A percentile compares a stretch with the other conserved stretches of the same genome.
Evolutionary conservation across 192 early-diverging fungal species (phyloP).

Genomic region (Coemansia javaensis): DNA sequence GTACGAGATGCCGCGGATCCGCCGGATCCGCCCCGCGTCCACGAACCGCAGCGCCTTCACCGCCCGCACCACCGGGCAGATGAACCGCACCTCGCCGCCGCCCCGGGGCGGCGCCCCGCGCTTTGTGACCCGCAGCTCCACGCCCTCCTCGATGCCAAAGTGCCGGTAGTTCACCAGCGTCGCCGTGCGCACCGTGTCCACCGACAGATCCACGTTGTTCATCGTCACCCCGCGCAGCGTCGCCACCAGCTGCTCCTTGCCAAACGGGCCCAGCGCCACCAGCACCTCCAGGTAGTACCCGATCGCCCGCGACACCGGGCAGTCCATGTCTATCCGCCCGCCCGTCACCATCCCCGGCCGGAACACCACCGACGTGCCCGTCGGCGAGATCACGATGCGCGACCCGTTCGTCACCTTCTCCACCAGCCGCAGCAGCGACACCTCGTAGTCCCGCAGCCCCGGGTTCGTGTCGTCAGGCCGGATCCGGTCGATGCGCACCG

Average conservation of each 20-base stretch:
- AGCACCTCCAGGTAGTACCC: slow-evolving; percentile 94
- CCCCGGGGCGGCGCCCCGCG: slow-evolving; percentile 88
- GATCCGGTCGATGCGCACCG: slow-evolving; percentile 87
- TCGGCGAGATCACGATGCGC: slow-evolving; percentile 88
- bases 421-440: slow-evolving; percentile 80
- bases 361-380: slow-evolving; percentile 78
- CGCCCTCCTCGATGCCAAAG: slow-evolving; percentile 80
- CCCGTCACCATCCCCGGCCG: slow-evolving; percentile 87
- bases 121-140: slow-evolving; percentile 85
- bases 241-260: slow-evolving; percentile 77
- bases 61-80: slow-evolving; percentile 73
- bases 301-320: slow-evolving; percentile 77
- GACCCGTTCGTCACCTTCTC: slow-evolving; percentile 94
- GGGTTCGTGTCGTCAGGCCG: slow-evolving; percentile 80
- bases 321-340: slow-evolving; percentile 82
- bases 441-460: slow-evolving; percentile 89
- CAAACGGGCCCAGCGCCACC: slow-evolving; percentile 88
- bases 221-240: slow-evolving; percentile 89
- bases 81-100: slow-evolving; percentile 86
- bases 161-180: slow-evolving; percentile 74
- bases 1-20: slow-evolving; percentile 94
- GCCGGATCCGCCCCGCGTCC: slow-evolving; percentile 81
- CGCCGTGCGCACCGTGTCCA: slow-evolving; percentile 89
- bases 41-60: slow-evolving; percentile 77
- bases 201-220: slow-evolving; percentile 87